phyloP scores from a whole-genome alignment of 2,329 filamentous ascomycete species.

The Xylaria polymorpha region DNA sequence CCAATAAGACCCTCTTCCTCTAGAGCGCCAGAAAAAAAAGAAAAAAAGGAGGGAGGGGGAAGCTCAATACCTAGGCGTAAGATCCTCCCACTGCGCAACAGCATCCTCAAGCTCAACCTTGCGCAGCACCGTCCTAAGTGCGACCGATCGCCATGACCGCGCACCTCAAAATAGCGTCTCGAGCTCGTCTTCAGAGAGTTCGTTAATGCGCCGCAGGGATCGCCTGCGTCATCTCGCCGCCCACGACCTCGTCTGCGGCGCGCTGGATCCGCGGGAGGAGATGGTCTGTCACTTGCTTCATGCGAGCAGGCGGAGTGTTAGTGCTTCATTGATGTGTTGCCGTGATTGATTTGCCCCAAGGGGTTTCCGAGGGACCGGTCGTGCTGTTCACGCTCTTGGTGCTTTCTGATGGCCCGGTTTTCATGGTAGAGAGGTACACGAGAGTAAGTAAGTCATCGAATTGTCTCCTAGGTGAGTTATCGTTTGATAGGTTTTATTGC shows the following conservation, averaged over 20 bases:
- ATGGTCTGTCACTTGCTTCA: neutral
- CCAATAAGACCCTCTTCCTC: too few species aligned
- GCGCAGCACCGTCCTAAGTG: conserved; percentile 16
- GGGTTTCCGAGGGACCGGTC: neutral
- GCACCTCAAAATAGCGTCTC: conserved; percentile 25
- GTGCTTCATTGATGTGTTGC: neutral
- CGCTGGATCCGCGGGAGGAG: conserved; percentile 15
- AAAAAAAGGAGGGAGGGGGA: too few species aligned
- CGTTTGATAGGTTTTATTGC: too few species aligned
- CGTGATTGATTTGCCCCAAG: neutral
- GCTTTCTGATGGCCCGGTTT: neutral
- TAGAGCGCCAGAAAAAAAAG: too few species aligned
- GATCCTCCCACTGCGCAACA: conserved; percentile 26
- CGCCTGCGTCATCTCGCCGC: conserved; percentile 26
- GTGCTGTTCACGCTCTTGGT: too few species aligned
- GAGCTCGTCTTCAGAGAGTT: conserved; percentile 5
- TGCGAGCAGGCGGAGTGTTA: neutral
- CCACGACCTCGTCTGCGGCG: too few species aligned
- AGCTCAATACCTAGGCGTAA: neutral
- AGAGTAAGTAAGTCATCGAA: neutral
- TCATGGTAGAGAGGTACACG: neutral
- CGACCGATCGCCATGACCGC: conserved; percentile 18
- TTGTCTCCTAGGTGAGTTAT: neutral
- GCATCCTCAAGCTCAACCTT: conserved; percentile 18
- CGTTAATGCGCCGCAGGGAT: conserved; percentile 10